Base-by-base conservation (phyloP, 1,284 basidiomycete genomes). In the Sporisorium scitamineum region DNA sequence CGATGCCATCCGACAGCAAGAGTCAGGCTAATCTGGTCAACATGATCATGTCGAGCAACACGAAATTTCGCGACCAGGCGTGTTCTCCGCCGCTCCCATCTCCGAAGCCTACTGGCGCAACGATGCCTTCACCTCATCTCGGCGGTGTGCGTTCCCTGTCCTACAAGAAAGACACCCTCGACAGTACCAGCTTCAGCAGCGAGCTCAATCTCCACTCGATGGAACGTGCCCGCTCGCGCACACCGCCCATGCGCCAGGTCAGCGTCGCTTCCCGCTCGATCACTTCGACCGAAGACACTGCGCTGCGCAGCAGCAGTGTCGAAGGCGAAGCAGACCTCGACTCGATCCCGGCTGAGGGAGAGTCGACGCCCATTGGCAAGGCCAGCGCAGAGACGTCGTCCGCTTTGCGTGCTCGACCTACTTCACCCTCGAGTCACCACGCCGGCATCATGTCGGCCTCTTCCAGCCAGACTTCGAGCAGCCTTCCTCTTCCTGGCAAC, bases 401-500 rank as follows among this genome's bases (percentile, higher is more conserved):
- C n/a, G 50, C 60, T 26, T 31, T 54, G 2, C 58, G 42, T 11
- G 34, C 42, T 22, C 42, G 48, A 10, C 32, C n/a, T 5, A 24
- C 34, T 13, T 65, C 70, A 9, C 59, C 69, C 16, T 47, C 60
- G 2, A 32, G 24, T 6, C 48, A 47, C 2, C 65, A 48, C 3
- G 59, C 44, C 20, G 61, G 58, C 27, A 42, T 45, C 44, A 56
- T 61, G 45, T 62, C 70, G 2, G 32, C 50, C 13, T 72, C 73
- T 2, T 69, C 47, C 2, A 71, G 61, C 50, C 73, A 59, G 50
- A 61, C 61, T 5, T 74, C 71, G 5, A 62, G 66, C 45, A 66
- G 61, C 31, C 55, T 70, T 14, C 67, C 72, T n/a, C 44, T 75
- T 14, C 69, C 77, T 16, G 75, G 78, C 50, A 63, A 59, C 39